These are phyloP conservation scores for Calocybe gambosa DNA, from an alignment of 1,284 basidiomycete species.

Conservation along the genomic window DNA sequence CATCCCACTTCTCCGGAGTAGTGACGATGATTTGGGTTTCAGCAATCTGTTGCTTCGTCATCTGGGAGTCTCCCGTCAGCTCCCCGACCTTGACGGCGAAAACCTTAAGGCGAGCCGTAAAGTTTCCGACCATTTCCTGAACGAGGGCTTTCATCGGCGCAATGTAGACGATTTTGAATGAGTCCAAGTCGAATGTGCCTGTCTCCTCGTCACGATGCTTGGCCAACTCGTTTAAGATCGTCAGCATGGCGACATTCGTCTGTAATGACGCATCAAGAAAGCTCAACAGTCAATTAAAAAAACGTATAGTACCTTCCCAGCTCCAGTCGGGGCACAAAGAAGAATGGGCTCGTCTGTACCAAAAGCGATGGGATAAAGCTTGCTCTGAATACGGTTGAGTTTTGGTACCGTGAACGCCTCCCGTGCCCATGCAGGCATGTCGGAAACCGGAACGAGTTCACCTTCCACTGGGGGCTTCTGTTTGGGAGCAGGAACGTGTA, in stretches of 20 bases:
- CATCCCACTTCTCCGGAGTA: slow-evolving; percentile 99
- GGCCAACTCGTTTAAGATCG: slow-evolving; percentile 82
- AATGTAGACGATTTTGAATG: slow-evolving; percentile 98
- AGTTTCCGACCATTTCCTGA: slow-evolving; percentile 96
- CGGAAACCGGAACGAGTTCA: slow-evolving; percentile 71
- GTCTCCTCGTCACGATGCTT: slow-evolving; percentile 83
- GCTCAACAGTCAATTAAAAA: slow-evolving; percentile 7
- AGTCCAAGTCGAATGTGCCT: slow-evolving; percentile 81
- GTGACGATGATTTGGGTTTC: slow-evolving; percentile 99
- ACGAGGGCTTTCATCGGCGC: slow-evolving; percentile 99
- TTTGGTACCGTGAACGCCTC: slow-evolving; percentile 80
- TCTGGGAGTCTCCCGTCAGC: slow-evolving; percentile 94
- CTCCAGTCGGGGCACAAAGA: slow-evolving; percentile 97
- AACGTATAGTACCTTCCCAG: slow-evolving; percentile 75
- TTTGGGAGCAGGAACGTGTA: slow-evolving; percentile 94
- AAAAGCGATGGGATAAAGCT: slow-evolving; percentile 89
- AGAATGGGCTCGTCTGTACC: slow-evolving; percentile 93
- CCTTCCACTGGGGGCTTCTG: slow-evolving; percentile 62
- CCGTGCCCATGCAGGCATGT: slow-evolving; percentile 84
- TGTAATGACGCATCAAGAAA: slow-evolving; percentile 25
- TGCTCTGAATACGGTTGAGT: slow-evolving; percentile 93
- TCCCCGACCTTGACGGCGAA: slow-evolving; percentile 92
- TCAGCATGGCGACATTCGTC: slow-evolving; percentile 98
- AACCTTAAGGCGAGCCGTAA: slow-evolving; percentile 73
- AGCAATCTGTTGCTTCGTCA: slow-evolving; percentile 96